These are phyloP conservation scores for Allomyces javanicus DNA, from an alignment of 192 early-diverging fungal genomes.

Conservation along the genomic window DNA sequence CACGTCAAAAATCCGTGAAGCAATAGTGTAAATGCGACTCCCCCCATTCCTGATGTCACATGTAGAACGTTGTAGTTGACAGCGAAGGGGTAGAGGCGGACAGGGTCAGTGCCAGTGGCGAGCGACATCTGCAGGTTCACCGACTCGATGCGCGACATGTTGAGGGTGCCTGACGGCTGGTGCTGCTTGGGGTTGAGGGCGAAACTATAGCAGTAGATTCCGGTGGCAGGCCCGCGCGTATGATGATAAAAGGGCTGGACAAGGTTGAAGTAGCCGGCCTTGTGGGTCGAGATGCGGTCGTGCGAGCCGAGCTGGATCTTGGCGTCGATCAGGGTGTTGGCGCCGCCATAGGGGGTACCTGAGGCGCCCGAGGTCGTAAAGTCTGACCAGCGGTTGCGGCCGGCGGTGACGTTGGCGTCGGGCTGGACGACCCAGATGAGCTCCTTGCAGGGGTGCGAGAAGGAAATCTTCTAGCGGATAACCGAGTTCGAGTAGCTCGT, in stretches of 20 bases:
- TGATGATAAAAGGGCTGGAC: neutral
- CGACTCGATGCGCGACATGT: conserved; percentile 1
- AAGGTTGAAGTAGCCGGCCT: neutral
- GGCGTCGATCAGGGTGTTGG: neutral
- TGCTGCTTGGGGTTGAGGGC: conserved; percentile 1
- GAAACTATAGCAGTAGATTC: neutral
- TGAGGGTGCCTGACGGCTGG: neutral
- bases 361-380: conserved; percentile 1
- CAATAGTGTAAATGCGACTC: too few relatives aligned
- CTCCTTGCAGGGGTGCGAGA: conserved; percentile 6
- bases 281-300: neutral
- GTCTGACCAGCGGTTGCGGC: neutral
- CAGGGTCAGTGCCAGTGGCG: neutral
- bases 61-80: neutral
- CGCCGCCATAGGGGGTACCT: neutral
- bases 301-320: neutral
- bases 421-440: neutral
- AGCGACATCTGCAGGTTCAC: neutral
- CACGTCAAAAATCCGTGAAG: too few relatives aligned
- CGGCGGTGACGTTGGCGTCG: conserved; percentile 1
- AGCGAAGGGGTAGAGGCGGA: neutral
- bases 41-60: too few relatives aligned
- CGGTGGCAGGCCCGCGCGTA: neutral
- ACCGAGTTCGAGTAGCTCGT: neutral
- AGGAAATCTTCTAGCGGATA: neutral